Evolutionary conservation across 2,329 filamentous ascomycete genomes (phyloP), one percentile per base, ranked within the genome.

Genomic region (Aciculosporium take): DNA sequence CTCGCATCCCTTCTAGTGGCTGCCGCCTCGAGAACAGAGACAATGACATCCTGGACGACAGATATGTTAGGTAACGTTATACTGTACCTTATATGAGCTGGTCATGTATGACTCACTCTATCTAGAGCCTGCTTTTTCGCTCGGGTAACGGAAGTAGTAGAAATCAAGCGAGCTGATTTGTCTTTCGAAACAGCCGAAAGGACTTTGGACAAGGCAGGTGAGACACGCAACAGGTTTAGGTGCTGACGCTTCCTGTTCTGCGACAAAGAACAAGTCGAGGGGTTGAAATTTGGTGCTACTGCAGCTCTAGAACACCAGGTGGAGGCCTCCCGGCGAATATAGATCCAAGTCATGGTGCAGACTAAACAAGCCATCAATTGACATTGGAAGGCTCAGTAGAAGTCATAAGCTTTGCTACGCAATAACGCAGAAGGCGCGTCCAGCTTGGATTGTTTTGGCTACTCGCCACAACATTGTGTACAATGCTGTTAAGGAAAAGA

Each of bases 1-100:
- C 84, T 88, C 37, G 88, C 87, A 64, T 98, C 91, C 52, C 91
- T 79, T 61, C 88, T 94, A 0, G 89, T 95, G 5, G 88, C 84
- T 9, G 87, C 86, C 15, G 88, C 86, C 53, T 84, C 85, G 25
- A 98, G 69, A 3, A 96, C 75, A 13, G 86, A 88, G 25, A 93
- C 71, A 52, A 94, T 80, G 53, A 94, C 82, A 55, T 94, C 85
- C 81, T 87, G 49, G 10, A 30, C 10, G n/a, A 15, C 7, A 28
- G 5, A n/a, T 31, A 21, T 29, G 32, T 43, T 25, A 43, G 37
- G 21, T 17, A 15, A 18, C 17, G 24, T 9, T 25, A 28, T 31
- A 25, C 17, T 8, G 27, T 15, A 21, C 24, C 27, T 35, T 18
- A 7, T 5, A 30, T 21, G 24, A 29, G 30, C 5, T 36, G 6